Evolutionary conservation across 192 early-diverging fungal genomes (phyloP), one percentile per base, ranked within the genome.

Genomic region (Rhizophagus clarus): DNA sequence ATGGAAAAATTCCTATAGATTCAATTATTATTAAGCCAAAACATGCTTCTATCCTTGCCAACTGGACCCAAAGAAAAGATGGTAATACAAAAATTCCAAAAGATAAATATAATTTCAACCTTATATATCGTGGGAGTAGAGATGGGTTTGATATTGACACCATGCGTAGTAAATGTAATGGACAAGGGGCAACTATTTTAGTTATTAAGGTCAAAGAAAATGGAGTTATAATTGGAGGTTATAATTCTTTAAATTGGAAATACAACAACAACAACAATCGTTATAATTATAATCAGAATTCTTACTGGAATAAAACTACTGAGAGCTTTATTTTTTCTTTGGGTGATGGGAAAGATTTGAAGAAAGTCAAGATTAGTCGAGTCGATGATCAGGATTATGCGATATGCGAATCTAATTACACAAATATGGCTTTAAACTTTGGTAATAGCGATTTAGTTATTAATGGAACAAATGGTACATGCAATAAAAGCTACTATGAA

Each of bases 61-160:
- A 56, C 1, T 73, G 45, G 42, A 73, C 40, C 28, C 15, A 73
- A 6, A 29, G 24, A 49, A 73, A 24, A 24, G 42, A 49, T 56
- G 10, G 47, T 14, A 9, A 22, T 69, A 4, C 34, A 34, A 29
- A 20, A 69, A 40, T 26, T 15, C 17, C 3, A 31, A 32, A 26
- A 0, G 64, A 28, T 56, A 20, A 24, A 2, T 49, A 73, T 49
- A 14, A 73, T 26, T 56, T 73, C 51, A 10, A n/a, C 17, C 72
- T 73, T 73, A 42, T 49, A 17, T 56, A 73, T 73, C 37, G 72
- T 24, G 72, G 10, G 28, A 73, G 42, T 49, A 8, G 72, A 22
- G 72, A 73, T 26, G 42, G 72, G 5, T 49, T 24, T 15, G 72
- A 73, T 73, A 49, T 22, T 26, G 12, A 73, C 5, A 73, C 22